Evolutionary conservation across 1,139 yeast species (phyloP).

Genomic region (Lodderomyces pseudojiufengensis): DNA sequence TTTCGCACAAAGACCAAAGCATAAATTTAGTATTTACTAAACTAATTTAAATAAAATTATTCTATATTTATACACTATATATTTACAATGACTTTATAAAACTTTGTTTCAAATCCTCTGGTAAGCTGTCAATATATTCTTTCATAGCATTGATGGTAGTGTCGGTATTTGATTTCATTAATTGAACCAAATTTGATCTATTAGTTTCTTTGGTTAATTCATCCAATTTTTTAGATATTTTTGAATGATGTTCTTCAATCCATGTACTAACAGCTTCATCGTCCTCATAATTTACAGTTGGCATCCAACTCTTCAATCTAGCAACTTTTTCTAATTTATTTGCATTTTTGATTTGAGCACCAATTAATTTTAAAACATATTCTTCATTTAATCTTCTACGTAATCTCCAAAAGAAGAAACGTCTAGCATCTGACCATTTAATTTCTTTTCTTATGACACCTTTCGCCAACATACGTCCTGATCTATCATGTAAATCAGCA

Average conservation of each 20-base stretch:
- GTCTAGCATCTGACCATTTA: slow-evolving; percentile 83
- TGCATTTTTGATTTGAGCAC: slow-evolving; percentile 58
- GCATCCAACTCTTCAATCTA: slow-evolving; percentile 84
- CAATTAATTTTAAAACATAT: slow-evolving; percentile 73
- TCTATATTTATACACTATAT: too few relatives aligned
- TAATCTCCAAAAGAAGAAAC: slow-evolving; percentile 98
- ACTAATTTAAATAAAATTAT: too few relatives aligned
- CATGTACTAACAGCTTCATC: slow-evolving; percentile 80
- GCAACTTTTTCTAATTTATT: slow-evolving; percentile 79
- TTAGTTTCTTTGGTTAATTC: slow-evolving; percentile 63
- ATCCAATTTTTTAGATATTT: slow-evolving; percentile 58
- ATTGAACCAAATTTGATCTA: slow-evolving; percentile 57
- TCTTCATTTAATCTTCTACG: slow-evolving; percentile 96
- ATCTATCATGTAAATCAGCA: slow-evolving; percentile 96
- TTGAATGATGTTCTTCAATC: slow-evolving; percentile 75
- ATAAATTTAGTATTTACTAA: too few relatives aligned
- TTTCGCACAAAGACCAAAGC: too few relatives aligned
- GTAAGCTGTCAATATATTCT: slow-evolving; percentile 56
- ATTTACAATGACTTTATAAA: slow-evolving; percentile 32
- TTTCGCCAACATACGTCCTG: slow-evolving; percentile 96
- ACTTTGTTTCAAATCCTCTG: slow-evolving; percentile 59
- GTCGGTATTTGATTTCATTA: slow-evolving; percentile 55
- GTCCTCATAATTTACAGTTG: slow-evolving; percentile 65
- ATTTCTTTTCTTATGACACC: slow-evolving; percentile 83
- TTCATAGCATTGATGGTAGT: slow-evolving; percentile 56